Evolutionary conservation across 2,329 filamentous ascomycete species (phyloP).

Genomic region (Aspergillus sp.): DNA sequence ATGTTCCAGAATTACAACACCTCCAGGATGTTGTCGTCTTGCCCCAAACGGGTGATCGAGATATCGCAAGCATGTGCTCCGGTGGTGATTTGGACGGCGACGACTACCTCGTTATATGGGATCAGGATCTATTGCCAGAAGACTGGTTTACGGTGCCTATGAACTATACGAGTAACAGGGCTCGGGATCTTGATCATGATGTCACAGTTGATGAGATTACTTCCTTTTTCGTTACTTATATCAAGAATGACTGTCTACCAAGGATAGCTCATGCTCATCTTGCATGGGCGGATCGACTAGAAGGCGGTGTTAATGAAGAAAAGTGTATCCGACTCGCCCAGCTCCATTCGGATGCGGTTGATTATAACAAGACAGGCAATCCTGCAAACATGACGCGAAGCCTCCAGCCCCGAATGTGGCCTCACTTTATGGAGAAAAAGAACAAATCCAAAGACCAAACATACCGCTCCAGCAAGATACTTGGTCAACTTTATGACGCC

Average conservation of each 20-base stretch:
- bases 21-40: conserved; percentile 84
- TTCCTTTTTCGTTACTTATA: conserved; percentile 84
- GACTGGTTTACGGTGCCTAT: conserved; percentile 72
- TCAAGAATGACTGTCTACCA: conserved; percentile 82
- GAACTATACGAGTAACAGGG: conserved; percentile 62
- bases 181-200: conserved; percentile 52
- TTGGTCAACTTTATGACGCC: conserved; percentile 79
- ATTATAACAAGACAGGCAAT: conserved; percentile 87
- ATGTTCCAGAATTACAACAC: conserved; percentile 67
- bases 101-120: conserved; percentile 94
- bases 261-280: conserved; percentile 79
- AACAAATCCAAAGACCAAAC: conserved; percentile 39
- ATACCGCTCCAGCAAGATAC: conserved; percentile 66
- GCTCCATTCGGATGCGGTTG: conserved; percentile 86
- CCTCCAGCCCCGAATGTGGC: conserved; percentile 62
- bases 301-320: conserved; percentile 59
- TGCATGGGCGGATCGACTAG: conserved; percentile 63
- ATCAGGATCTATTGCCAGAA: conserved; percentile 64
- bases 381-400: conserved; percentile 63
- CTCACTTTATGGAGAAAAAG: conserved; percentile 82
- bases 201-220: conserved; percentile 71
- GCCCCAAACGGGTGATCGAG: conserved; percentile 74
- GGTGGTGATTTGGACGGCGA: conserved; percentile 95
- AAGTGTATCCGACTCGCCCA: conserved; percentile 72
- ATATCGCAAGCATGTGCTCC: conserved; percentile 89